Percentiles rank a stretch among this genome's conserved stretches.
phyloP scores from a whole-genome alignment of 1,139 yeast species.

The Groenewaldozyma auringiensis region DNA sequence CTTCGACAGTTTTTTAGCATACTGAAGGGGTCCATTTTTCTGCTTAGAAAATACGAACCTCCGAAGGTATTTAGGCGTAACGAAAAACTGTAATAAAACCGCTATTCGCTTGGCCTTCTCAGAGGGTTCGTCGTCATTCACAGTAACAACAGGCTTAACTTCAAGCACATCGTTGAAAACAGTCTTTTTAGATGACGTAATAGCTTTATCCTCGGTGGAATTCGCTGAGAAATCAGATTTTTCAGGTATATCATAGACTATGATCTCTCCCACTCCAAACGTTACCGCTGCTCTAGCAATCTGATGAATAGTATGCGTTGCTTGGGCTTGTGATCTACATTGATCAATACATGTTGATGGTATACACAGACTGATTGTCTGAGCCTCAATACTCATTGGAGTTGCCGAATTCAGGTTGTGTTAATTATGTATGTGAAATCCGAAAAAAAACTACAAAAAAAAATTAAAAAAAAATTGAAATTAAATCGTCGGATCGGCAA shows the following conservation, averaged over 20 bases:
- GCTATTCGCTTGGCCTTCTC: constrained; percentile 53
- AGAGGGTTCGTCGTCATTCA: constrained; percentile 13
- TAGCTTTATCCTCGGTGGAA: constrained; percentile 28
- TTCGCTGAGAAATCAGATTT: constrained; percentile 26
- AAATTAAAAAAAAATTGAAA: too few relatives aligned
- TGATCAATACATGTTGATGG: constrained; percentile 54
- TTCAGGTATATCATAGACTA: constrained; percentile 42
- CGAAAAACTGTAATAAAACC: constrained; percentile 65
- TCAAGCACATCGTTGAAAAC: constrained; percentile 22
- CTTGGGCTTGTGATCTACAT: constrained; percentile 62
- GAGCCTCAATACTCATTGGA: not conserved
- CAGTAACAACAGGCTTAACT: constrained; percentile 5
- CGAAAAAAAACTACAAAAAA: too few relatives aligned
- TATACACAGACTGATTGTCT: constrained; percentile 39
- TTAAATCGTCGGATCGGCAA: too few relatives aligned
- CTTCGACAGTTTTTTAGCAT: constrained; percentile 66
- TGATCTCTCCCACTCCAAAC: constrained; percentile 64
- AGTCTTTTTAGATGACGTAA: constrained; percentile 19
- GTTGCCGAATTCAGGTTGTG: not conserved
- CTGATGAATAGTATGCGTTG: constrained; percentile 66
- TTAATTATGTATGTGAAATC: too few relatives aligned
- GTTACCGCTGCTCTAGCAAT: constrained; percentile 67
- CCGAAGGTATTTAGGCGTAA: constrained; percentile 79
- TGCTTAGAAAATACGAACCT: constrained; percentile 47
- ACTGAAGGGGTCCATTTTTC: constrained; percentile 42